These are phyloP conservation scores for Microascus cirrosus DNA, from an alignment of 2,329 filamentous ascomycete species.

Conservation along the genomic window DNA sequence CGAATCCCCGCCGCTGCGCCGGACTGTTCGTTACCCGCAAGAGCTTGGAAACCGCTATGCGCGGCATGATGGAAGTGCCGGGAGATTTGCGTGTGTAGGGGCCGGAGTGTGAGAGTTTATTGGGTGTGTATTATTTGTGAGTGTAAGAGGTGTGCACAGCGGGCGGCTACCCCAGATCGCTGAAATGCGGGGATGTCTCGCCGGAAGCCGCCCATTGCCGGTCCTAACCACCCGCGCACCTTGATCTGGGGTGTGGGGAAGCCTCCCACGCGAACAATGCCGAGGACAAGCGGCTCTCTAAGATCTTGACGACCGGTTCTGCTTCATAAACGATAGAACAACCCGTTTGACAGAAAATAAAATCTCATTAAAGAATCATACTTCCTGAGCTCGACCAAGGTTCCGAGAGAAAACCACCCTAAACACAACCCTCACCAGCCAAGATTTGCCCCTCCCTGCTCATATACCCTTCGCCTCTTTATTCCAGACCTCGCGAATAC, in stretches of 20 bases:
- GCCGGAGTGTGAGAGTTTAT: neutral
- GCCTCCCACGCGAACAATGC: neutral
- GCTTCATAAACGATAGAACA: neutral
- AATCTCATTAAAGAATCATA: neutral
- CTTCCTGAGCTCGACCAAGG: neutral
- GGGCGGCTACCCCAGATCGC: neutral
- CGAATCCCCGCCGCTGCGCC: constrained; percentile 35
- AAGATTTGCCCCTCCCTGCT: neutral
- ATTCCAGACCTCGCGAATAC: no score
- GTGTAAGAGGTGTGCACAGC: neutral
- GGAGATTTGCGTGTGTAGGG: neutral
- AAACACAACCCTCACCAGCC: no score
- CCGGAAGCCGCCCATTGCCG: constrained; percentile 23
- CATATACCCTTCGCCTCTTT: neutral
- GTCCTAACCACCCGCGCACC: constrained; percentile 10
- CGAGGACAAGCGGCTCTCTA: no score
- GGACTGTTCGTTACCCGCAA: constrained; percentile 5
- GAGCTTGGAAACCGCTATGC: neutral
- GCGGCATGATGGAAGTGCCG: constrained; percentile 2
- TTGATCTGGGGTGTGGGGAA: neutral
- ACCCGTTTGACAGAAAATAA: neutral
- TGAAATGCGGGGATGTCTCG: constrained; percentile 1
- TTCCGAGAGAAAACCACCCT: neutral
- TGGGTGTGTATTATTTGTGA: neutral
- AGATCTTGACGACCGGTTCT: no score